These are phyloP conservation scores for Septoria petroselini DNA, from an alignment of 2,329 filamentous ascomycete species.

Conservation along the genomic window DNA sequence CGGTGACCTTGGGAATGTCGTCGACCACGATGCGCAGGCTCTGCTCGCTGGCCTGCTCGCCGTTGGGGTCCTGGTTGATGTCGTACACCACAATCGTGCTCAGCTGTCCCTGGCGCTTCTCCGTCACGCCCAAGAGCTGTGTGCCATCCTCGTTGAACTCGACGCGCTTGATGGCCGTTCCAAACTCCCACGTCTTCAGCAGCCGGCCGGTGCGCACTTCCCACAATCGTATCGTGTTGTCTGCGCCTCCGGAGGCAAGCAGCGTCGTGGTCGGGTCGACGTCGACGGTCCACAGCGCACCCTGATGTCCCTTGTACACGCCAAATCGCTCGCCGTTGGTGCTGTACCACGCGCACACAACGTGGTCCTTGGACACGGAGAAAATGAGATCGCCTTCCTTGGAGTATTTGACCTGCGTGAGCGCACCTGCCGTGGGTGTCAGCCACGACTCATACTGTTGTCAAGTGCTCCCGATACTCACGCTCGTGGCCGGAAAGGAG, in stretches of 20 bases:
- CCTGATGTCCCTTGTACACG: slow-evolving; percentile 94
- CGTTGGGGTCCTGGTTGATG: slow-evolving; percentile 77
- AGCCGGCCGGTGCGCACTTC: slow-evolving; percentile 88
- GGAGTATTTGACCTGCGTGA: slow-evolving; percentile 63
- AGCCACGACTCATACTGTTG: not conserved
- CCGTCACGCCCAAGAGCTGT: slow-evolving; percentile 87
- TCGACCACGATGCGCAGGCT: slow-evolving; percentile 82
- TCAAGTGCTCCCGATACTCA: not conserved
- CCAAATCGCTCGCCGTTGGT: slow-evolving; percentile 97
- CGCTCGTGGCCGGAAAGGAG: slow-evolving; percentile 81
- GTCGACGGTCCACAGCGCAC: slow-evolving; percentile 98
- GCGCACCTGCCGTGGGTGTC: slow-evolving; percentile 3
- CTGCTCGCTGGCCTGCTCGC: slow-evolving; percentile 80
- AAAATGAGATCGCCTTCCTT: slow-evolving; percentile 95
- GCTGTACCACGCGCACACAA: slow-evolving; percentile 94
- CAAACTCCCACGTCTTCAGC: slow-evolving; percentile 97
- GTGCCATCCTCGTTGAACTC: slow-evolving; percentile 95
- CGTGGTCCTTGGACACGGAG: slow-evolving; percentile 92
- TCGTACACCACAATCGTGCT: slow-evolving; percentile 92
- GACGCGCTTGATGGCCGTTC: slow-evolving; percentile 93
- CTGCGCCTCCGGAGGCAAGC: slow-evolving; percentile 90
- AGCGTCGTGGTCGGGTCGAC: slow-evolving; percentile 88
- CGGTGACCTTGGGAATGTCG: slow-evolving; percentile 91
- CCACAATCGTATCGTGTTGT: slow-evolving; percentile 98
- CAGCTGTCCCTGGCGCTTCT: slow-evolving; percentile 96